Evolutionary conservation across 805 yeast genomes (phyloP).

Genomic region (Teunomyces cretensis): DNA sequence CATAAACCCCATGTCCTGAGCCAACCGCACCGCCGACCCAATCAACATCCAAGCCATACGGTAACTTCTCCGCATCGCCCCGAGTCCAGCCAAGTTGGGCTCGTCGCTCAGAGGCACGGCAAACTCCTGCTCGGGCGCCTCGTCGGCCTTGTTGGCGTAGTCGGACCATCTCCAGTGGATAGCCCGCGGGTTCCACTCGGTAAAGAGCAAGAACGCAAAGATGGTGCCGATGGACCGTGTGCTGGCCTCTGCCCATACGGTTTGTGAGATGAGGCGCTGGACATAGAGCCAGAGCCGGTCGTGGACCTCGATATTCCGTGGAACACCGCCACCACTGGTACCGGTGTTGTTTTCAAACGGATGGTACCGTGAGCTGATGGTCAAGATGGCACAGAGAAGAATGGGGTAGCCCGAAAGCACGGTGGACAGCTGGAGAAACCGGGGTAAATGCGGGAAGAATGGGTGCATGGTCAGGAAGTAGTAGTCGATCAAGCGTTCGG

Average conservation of each 20-base stretch:
- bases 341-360: conserved; percentile 43
- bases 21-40: conserved; percentile 82
- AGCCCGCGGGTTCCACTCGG: conserved; percentile 96
- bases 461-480: conserved; percentile 85
- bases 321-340: conserved; percentile 25
- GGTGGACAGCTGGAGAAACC: conserved; percentile 63
- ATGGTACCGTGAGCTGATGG: conserved; percentile 79
- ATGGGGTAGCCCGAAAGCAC: conserved; percentile 77
- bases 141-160: conserved; percentile 67
- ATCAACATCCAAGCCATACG: conserved; percentile 93
- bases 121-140: conserved; percentile 16
- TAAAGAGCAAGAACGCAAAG: conserved; percentile 75
- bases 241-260: conserved; percentile 93
- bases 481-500: conserved; percentile 52
- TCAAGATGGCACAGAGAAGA: conserved; percentile 73
- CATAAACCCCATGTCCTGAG: conserved; percentile 82
- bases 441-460: conserved; percentile 83
- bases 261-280: conserved; percentile 75
- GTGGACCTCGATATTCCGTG: conserved; percentile 63
- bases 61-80: conserved; percentile 83
- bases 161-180: conserved; percentile 88
- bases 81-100: conserved; percentile 63
- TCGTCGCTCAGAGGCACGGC: conserved; percentile 27
- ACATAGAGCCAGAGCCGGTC: conserved; percentile 82
- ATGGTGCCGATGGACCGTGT: conserved; percentile 86